These are phyloP conservation scores for Coniochaeta sp. DNA, from an alignment of 2,329 filamentous ascomycete genomes.

Conservation along the genomic window DNA sequence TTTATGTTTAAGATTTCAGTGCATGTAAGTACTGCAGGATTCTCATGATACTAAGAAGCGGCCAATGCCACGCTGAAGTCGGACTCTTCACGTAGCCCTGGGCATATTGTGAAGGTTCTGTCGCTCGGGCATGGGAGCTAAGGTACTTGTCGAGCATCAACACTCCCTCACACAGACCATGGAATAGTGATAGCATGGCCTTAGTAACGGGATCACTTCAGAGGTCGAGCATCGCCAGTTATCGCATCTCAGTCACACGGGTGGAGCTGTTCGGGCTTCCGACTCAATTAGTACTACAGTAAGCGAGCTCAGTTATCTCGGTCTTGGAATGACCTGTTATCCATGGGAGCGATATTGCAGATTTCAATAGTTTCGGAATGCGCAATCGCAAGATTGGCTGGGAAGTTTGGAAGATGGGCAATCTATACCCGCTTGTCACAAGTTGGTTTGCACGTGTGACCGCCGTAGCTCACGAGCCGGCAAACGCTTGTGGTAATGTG, in stretches of 20 bases:
- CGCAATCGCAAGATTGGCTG: background rate
- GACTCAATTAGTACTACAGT: background rate
- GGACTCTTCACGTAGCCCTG: too few species aligned
- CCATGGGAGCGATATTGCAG: background rate
- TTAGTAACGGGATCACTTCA: background rate
- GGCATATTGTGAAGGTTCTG: background rate
- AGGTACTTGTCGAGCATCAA: background rate
- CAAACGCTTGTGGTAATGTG: background rate
- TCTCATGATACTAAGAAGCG: too few species aligned
- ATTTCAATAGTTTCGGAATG: background rate
- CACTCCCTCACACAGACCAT: background rate
- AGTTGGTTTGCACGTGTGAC: background rate
- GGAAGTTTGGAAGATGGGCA: background rate
- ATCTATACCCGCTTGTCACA: too few species aligned
- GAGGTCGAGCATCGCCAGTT: background rate
- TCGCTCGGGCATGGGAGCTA: background rate
- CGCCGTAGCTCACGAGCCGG: background rate
- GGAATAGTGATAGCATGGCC: background rate
- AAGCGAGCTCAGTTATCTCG: background rate
- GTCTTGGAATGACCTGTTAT: background rate
- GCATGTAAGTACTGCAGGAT: too few species aligned
- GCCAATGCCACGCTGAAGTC: too few species aligned
- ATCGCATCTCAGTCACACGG: background rate
- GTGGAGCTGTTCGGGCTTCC: background rate
- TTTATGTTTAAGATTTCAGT: too few species aligned